Conservation (phyloP, 441 rosid species). For the Eruca vesicaria region DNA sequence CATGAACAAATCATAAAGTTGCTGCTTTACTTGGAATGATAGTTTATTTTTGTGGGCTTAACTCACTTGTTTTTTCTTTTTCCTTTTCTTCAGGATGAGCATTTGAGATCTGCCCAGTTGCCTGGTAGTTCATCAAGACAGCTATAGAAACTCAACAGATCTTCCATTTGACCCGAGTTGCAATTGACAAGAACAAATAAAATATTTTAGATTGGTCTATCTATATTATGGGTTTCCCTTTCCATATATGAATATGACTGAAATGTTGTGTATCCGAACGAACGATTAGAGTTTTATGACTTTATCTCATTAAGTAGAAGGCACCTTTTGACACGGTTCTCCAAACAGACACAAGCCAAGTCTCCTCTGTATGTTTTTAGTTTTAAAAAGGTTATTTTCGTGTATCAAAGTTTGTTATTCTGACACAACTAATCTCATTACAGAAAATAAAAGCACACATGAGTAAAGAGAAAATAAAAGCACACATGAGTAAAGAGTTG, state of each 20-base stretch:
- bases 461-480: too few species aligned
- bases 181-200: background rate
- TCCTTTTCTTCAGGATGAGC: slow-evolving; percentile 45
- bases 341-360: background rate
- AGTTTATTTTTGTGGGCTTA: background rate
- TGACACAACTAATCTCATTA: too few species aligned
- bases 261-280: background rate
- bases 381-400: too few species aligned
- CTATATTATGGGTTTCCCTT: slow-evolving; percentile 2
- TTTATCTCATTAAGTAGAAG: slow-evolving; percentile 6
- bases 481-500: too few species aligned
- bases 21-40: background rate
- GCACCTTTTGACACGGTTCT: background rate
- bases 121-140: slow-evolving; percentile 61
- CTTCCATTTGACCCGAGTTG: slow-evolving; percentile 8
- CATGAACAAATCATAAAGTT: background rate
- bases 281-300: background rate
- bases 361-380: background rate
- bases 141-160: slow-evolving; percentile 24
- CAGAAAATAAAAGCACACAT: too few species aligned
- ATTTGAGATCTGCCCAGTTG: slow-evolving; percentile 58
- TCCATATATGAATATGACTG: background rate
- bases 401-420: too few species aligned
- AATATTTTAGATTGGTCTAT: background rate
- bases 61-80: slow-evolving; percentile 7